Evolutionary conservation across 1,139 yeast species (phyloP), one percentile per base, ranked within the genome.

Genomic region (Protomyces inouyei): DNA sequence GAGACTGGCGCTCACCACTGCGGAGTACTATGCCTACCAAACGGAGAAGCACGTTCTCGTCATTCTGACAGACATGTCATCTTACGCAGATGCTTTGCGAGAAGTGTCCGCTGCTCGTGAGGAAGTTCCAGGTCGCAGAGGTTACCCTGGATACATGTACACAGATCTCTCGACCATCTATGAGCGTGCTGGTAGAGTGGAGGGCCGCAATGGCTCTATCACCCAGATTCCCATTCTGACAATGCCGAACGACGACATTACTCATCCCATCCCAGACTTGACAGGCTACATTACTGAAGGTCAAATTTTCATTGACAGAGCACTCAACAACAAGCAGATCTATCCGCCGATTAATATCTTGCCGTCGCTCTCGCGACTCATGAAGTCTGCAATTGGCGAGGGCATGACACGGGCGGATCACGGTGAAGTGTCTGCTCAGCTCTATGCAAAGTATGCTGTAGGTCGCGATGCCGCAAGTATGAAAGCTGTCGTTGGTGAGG

Each of bases 401-500:
- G 98, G 98, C 75, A 92, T 92, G 97, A 93, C 99, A 67, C 87
- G 99, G 82, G 92, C 92, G 79, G 99, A 93, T 77, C 99, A 93
- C 76, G 97, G 98, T 78, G 99, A 93, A 80, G 98, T 93, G 67
- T 93, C 98, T 45, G 95, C 95, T 81, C 99, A 93, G 82, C 83
- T 93, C 75, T 93, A 93, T 76, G 99, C 99, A 73, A 93, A 93
- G 78, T 93, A 93, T 76, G 99, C 99, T 70, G 95, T 93, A 80
- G 99, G 99, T 82, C 88, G 92, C 80, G 99, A 93, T 79, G 99
- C 98, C 38, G 98, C 98, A 60, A 97, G 98, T 72, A 93, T 93
- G 99, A 93, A 93, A 81, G 97, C 98, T n/a, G 99, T 93, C 71
- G 99, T 93, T 72, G 99, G 99, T 84, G 99, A 93, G 79, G 99